phyloP scores from a whole-genome alignment of 1,284 basidiomycete species.

The Trichosporon inkin region DNA sequence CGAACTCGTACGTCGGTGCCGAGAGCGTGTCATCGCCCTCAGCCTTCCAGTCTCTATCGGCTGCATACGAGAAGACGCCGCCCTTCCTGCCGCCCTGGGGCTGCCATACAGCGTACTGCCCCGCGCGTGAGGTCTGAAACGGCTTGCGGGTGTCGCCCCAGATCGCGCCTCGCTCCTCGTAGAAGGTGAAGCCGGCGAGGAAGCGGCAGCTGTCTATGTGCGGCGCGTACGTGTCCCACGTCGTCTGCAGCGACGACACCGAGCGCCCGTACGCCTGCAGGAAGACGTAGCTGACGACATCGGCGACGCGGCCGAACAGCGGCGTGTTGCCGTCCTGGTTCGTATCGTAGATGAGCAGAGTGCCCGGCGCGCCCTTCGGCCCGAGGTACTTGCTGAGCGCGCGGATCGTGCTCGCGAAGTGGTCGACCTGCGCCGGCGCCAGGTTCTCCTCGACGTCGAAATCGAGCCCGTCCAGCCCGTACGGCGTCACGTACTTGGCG shows the following conservation, averaged over 20 bases:
- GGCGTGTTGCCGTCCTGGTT: neutral
- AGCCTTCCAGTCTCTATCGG: slow-evolving; percentile 8
- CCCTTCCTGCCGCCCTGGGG: slow-evolving; percentile 2
- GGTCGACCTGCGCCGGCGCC: neutral
- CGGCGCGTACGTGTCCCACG: neutral
- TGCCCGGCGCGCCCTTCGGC: neutral
- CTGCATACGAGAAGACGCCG: slow-evolving; percentile 2
- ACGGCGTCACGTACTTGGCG: neutral
- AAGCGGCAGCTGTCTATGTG: slow-evolving; percentile 2
- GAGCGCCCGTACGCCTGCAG: slow-evolving; percentile 7
- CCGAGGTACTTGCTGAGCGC: slow-evolving; percentile 6
- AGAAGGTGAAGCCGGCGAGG: slow-evolving; percentile 6
- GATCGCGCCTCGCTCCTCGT: neutral
- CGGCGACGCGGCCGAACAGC: neutral
- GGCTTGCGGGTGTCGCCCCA: neutral
- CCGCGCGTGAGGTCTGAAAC: neutral
- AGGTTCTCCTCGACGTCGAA: slow-evolving; percentile 4
- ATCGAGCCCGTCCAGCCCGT: neutral
- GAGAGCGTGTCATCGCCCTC: neutral
- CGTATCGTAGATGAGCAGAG: slow-evolving; percentile 10
- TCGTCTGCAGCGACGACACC: neutral
- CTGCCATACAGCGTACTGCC: neutral
- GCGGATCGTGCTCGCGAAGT: neutral
- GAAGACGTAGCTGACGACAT: slow-evolving; percentile 1
- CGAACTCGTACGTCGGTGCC: slow-evolving; percentile 3